phyloP scores from a whole-genome alignment of 1,284 basidiomycete species.

The Papiliotrema flavescens region DNA sequence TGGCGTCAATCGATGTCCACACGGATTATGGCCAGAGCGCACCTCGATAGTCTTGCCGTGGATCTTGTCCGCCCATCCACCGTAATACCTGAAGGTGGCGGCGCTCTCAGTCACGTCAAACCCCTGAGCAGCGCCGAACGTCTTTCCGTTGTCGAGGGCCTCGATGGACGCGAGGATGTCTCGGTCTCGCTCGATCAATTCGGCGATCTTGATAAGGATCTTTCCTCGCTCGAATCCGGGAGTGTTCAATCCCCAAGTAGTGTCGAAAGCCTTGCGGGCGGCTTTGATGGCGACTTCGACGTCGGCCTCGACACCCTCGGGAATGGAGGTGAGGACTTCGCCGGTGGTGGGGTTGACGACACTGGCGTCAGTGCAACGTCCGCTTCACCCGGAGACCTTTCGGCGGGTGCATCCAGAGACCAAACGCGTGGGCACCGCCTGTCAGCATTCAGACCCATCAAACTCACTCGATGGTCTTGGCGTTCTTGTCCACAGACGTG shows the following conservation, averaged over 20 bases:
- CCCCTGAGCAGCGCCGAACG: slow-evolving; percentile 66
- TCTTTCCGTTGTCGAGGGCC: slow-evolving; percentile 69
- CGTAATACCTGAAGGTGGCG: slow-evolving; percentile 62
- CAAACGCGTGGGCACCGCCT: background rate
- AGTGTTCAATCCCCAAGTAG: slow-evolving; percentile 62
- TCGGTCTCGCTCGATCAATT: slow-evolving; percentile 65
- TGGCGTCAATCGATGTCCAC: slow-evolving; percentile 2
- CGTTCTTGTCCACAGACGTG: slow-evolving; percentile 59
- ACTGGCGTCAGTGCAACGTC: slow-evolving; percentile 45
- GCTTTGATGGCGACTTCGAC: slow-evolving; percentile 71
- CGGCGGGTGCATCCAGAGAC: background rate
- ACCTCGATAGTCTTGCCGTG: slow-evolving; percentile 69
- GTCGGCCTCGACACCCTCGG: slow-evolving; percentile 64
- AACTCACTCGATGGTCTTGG: slow-evolving; percentile 46
- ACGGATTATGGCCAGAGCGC: slow-evolving; percentile 8
- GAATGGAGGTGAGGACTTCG: slow-evolving; percentile 63
- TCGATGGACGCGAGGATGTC: slow-evolving; percentile 75
- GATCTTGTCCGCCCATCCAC: slow-evolving; percentile 68
- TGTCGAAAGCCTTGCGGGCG: slow-evolving; percentile 73
- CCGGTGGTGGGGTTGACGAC: slow-evolving; percentile 78
- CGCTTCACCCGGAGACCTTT: slow-evolving; percentile 1
- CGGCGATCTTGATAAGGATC: slow-evolving; percentile 63
- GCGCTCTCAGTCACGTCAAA: slow-evolving; percentile 71
- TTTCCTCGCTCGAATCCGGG: slow-evolving; percentile 63
- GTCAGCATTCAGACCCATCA: background rate